These are phyloP conservation scores for Boletellus ananiceps DNA, from an alignment of 768 basidiomycete species.

Conservation along the genomic window DNA sequence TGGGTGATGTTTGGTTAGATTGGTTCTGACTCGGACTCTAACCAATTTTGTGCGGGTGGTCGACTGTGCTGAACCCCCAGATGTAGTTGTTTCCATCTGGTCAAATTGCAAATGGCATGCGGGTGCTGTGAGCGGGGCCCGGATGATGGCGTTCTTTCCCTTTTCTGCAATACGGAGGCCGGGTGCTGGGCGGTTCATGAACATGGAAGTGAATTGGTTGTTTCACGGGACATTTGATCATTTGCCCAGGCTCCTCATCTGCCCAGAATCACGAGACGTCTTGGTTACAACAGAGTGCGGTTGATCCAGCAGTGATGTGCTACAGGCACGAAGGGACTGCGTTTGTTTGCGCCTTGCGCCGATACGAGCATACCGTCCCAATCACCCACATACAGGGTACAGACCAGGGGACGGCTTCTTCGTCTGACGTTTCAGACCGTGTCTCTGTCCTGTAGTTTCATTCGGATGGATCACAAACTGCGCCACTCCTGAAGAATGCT, in stretches of 20 bases:
- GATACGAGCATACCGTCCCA: constrained; percentile 39
- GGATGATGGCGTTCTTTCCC: constrained; percentile 18
- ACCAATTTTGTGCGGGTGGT: no score
- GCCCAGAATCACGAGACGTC: constrained; percentile 39
- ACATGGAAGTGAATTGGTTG: constrained; percentile 40
- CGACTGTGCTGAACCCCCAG: no score
- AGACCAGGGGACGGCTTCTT: constrained; percentile 56
- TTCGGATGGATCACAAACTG: no score
- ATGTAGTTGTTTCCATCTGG: constrained; percentile 19
- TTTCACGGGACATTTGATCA: constrained; percentile 46
- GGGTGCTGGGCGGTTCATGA: constrained; percentile 22
- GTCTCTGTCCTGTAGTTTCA: constrained; percentile 36
- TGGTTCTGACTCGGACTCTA: no score
- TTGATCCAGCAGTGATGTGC: constrained; percentile 44
- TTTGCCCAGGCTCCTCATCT: constrained; percentile 47
- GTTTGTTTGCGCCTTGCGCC: constrained; percentile 30
- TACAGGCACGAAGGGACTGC: constrained; percentile 2
- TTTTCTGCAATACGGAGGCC: constrained; percentile 21
- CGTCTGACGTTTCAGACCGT: constrained; percentile 37
- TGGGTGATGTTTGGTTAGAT: no score
- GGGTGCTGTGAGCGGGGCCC: constrained; percentile 18
- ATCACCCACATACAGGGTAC: constrained; percentile 40
- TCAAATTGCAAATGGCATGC: constrained; percentile 4
- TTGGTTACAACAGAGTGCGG: constrained; percentile 36
- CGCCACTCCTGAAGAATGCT: no score